Evolutionary conservation across 306 rosid genomes (phyloP).

Genomic region (Lathyrus tuberosus): DNA sequence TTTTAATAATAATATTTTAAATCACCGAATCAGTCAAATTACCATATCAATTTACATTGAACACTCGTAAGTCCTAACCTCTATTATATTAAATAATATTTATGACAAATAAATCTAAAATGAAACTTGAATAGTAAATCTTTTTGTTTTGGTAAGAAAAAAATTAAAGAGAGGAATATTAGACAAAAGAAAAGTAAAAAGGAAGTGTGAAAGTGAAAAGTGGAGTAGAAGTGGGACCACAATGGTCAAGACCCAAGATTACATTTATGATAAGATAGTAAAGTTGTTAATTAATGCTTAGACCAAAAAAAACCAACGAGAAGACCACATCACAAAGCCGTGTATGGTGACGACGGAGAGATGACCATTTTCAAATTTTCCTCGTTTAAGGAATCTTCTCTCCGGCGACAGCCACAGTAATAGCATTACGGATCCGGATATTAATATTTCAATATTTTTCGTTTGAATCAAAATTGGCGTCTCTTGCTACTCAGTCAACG

Average conservation of each 20-base stretch:
- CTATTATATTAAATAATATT: too few relatives aligned
- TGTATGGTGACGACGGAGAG: neutral
- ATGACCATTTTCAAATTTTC: slow-evolving; percentile 18
- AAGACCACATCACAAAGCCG: slow-evolving; percentile 3
- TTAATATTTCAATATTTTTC: slow-evolving; percentile 3
- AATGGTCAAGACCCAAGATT: slow-evolving; percentile 22
- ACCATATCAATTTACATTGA: too few relatives aligned
- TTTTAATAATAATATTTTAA: too few relatives aligned
- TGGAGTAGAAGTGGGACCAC: slow-evolving; percentile 16
- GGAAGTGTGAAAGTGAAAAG: neutral
- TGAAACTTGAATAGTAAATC: too few relatives aligned
- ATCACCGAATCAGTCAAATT: too few relatives aligned
- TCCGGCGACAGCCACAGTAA: neutral
- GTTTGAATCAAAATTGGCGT: slow-evolving; percentile 72
- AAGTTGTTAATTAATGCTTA: slow-evolving; percentile 6
- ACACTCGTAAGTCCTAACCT: too few relatives aligned
- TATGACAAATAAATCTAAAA: too few relatives aligned
- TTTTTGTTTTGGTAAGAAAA: neutral
- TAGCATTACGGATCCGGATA: neutral
- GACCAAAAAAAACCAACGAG: neutral
- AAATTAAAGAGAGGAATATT: neutral
- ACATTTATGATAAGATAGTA: neutral
- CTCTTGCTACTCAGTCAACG: slow-evolving; percentile 38
- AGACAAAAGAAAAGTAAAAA: neutral
- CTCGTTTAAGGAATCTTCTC: slow-evolving; percentile 48